Percentiles rank a stretch among this genome's conserved stretches.
Conservation (phyloP, 2,329 filamentous ascomycete genomes). For the Fusarium caatingaense region DNA sequence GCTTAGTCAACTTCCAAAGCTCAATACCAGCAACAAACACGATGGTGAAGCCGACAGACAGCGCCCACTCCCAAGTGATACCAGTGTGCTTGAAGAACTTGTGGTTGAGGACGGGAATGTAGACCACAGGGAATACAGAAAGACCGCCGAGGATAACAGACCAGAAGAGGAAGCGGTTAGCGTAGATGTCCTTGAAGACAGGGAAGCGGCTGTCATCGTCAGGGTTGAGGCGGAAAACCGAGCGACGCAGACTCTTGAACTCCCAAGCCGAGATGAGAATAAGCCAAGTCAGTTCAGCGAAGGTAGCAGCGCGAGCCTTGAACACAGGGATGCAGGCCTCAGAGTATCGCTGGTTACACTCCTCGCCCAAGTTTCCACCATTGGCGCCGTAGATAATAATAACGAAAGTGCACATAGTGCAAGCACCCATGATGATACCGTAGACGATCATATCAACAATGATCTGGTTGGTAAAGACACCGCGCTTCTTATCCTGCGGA, state of each 20-base stretch:
- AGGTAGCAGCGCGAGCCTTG: slow-evolving; percentile 77
- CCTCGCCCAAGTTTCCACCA: slow-evolving; percentile 64
- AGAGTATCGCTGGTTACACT: slow-evolving; percentile 72
- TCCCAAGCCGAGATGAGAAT: slow-evolving; percentile 82
- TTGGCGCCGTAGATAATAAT: slow-evolving; percentile 71
- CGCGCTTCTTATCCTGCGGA: slow-evolving; percentile 74
- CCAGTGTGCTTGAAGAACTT: slow-evolving; percentile 77
- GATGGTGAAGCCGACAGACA: slow-evolving; percentile 72
- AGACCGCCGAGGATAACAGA: slow-evolving; percentile 69
- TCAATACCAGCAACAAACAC: slow-evolving; percentile 77
- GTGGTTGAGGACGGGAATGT: slow-evolving; percentile 77
- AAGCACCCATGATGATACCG: slow-evolving; percentile 79
- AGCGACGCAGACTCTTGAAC: slow-evolving; percentile 78
- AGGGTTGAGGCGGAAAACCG: slow-evolving; percentile 75
- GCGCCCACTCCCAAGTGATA: slow-evolving; percentile 81
- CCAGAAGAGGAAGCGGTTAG: slow-evolving; percentile 78
- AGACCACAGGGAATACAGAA: slow-evolving; percentile 75
- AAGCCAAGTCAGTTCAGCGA: slow-evolving; percentile 78
- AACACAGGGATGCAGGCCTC: slow-evolving; percentile 70
- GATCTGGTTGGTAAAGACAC: slow-evolving; percentile 83
- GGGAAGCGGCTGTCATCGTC: slow-evolving; percentile 62
- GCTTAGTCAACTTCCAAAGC: slow-evolving; percentile 77
- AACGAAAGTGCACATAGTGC: slow-evolving; percentile 73
- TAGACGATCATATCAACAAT: slow-evolving; percentile 84
- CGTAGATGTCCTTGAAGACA: slow-evolving; percentile 72